Evolutionary conservation across 768 basidiomycete genomes (phyloP).

Genomic region (Boletus pseudopeckii): DNA sequence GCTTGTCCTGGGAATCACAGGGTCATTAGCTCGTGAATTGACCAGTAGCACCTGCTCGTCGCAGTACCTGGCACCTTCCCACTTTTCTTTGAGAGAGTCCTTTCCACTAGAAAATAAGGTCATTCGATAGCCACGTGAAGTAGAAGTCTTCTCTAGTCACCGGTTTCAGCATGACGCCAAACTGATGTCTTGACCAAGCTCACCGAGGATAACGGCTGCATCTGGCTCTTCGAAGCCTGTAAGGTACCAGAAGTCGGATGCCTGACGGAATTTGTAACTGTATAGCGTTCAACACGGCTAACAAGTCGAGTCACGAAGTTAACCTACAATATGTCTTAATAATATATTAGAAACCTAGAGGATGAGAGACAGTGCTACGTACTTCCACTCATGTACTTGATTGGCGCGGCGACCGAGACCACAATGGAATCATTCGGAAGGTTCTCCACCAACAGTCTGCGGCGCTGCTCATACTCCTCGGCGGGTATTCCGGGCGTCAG

Average conservation of each 20-base stretch:
- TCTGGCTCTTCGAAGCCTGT: conserved; percentile 96
- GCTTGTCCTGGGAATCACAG: conserved; percentile 49
- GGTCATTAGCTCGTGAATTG: background rate
- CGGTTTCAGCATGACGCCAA: conserved; percentile 1
- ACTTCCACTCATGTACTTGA: conserved; percentile 87
- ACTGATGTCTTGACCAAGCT: conserved; percentile 12
- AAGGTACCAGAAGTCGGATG: conserved; percentile 91
- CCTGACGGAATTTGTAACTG: conserved; percentile 95
- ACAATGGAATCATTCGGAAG: conserved; percentile 74
- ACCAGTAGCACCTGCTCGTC: background rate
- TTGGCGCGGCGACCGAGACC: conserved; percentile 69
- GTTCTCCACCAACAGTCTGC: conserved; percentile 65
- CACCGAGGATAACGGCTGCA: conserved; percentile 81
- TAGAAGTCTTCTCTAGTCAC: conserved; percentile 61
- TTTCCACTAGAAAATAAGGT: conserved; percentile 78
- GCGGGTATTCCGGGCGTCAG: conserved; percentile 79
- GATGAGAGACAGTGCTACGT: conserved; percentile 32
- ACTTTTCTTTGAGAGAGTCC: conserved; percentile 75
- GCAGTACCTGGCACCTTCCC: conserved; percentile 79
- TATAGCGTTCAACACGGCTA: conserved; percentile 7
- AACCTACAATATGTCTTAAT: conserved; percentile 72
- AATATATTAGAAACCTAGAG: conserved; percentile 13
- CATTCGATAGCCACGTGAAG: conserved; percentile 79
- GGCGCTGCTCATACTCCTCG: conserved; percentile 72
- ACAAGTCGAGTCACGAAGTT: background rate